Base-by-base conservation (phyloP, 495 filamentous ascomycete genomes). In the Xylaria longipes region DNA sequence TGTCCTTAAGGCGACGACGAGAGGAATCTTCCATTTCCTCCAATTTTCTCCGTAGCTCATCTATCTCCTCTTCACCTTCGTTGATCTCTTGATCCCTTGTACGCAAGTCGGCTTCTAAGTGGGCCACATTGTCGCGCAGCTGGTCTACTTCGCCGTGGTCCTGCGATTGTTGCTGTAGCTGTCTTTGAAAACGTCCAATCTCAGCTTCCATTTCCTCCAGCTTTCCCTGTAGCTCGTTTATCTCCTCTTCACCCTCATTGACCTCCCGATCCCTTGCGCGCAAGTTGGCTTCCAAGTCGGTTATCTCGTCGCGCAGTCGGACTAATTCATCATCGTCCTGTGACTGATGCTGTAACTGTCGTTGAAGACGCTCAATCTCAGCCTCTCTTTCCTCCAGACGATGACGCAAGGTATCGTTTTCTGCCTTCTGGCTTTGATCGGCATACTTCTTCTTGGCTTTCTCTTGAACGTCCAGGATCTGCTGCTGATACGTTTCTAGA, bases 401-500 rank as follows among this genome's bases (percentile, higher is more conserved):
- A 56, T 4, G 82, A 48, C 85, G 86, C 48, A 92, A 78, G 39
- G 83, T 80, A 52, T 90, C 89, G 63, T 89, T 77, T 79, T 92
- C 88, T 71, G 88, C 88, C 17, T 80, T 84, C 71, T 89, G 86
- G 68, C 81, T 85, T 69, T 89, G 83, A 76, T 94, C 89, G 12
- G 87, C 88, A 72, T 93, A 90, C 76, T 90, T 90, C 73, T 89
- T 87, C 79, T 93, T 92, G 48, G 91, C 86, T 79, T 92, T 93
- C 70, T 97, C 92, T 72, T 88, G 90, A 54, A 94, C 83, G 68
- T 97, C 94, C 46, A 91, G 77, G 62, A 97, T 87, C 80, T 96
- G 92, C 70, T 90, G 86, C 58, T 90, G 85, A 76, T 94, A 97
- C 60, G 86, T 82, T 78, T 97, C 94, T 5, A 97, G 81, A 54